Evolutionary conservation across 2,329 filamentous ascomycete species (phyloP), one percentile per base, ranked within the genome.

Genomic region (Daldinia sp.): DNA sequence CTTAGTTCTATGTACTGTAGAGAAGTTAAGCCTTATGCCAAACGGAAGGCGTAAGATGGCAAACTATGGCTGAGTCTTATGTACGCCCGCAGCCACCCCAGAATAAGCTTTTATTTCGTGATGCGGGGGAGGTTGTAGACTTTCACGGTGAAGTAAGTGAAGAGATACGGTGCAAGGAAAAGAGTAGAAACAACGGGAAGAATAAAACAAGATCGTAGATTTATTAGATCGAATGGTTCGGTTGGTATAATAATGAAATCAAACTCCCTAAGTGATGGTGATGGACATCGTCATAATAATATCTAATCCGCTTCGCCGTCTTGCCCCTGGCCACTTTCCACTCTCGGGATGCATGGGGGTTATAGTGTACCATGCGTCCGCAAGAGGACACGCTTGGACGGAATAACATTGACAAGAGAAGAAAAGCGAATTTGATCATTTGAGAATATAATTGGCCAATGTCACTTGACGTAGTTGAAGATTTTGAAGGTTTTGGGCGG

Each of bases 1-100:
- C 68, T 75, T 74, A 74, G 73, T 58, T 54, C 41, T 68, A 35
- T 44, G 28, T 42, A 50, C 23, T 18, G 55, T 69, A 53, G 60
- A 61, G 51, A 63, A 10, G 6, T 4, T 15, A 54, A 67, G 37
- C 54, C 62, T 67, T 48, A 46, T 57, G 48, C 37, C 1, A 4
- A 23, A 39, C 6, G 26, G 26, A 42, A 57, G 18, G 23, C n/a
- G 30, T 12, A 48, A 54, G 12, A 3, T 48, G 26, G 55, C 10
- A 18, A 64, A 46, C 13, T 55, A 57, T 55, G 64, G 30, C 53
- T 57, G 39, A 57, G 44, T 30, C 28, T 60, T 67, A 67, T 28
- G 33, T 56, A 54, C 7, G 10, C n/a, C 20, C 63, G 41, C 57
- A 37, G 61, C 39, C 42, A 65, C 50, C 33, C 28, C 54, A 37